Base-by-base conservation (phyloP, 1,139 yeast species). In the Keqinozyma sinolaborantium region DNA sequence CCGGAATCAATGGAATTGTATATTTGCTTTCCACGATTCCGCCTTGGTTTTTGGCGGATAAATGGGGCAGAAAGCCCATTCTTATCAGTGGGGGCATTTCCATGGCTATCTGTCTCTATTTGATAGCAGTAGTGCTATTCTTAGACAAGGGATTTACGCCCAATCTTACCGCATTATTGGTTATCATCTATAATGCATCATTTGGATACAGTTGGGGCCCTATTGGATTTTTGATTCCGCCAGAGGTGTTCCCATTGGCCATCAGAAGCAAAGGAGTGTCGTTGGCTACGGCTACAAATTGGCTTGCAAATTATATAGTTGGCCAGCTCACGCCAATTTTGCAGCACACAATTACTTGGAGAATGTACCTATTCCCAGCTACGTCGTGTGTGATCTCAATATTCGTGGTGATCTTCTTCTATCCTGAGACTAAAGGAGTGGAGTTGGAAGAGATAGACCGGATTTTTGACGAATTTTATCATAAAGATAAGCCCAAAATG, bases 401-500 rank as follows among this genome's bases (percentile, higher is more conserved):
- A 8, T 16, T 59, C 3, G 69, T 69, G 28, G 96, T 88, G 5
- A 73, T 72, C 56, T 68, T 69, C 31, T 65, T 77, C 35, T 87
- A 83, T 51, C 96, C 97, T 1, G 97, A 88, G 54, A 88, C 97
- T 1, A 87, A 84, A 51, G 97, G 96, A 5, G 76, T 87, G 28
- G 79, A 83, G 25, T 68, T 88, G 39, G 97, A 88, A 53, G 95
- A 88, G 36, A 87, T 88, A 84, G 95, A 87, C 53, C 63, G 77
- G 7, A 66, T 87, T 16, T 88, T 88, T 55, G 90, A 85, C 35
- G 94, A 60, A 29, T 58, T 55, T 32, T 59, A 57, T 36, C 42
- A 45, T 5, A 32, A 14, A 3, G 26, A 28, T 10, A 41, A 40
- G 26, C 48, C 51, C 12, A 41, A 45, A 20, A 49, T 47, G 52